Base-by-base conservation (phyloP, 1,284 basidiomycete species). In the Pseudozyma sp. region DNA sequence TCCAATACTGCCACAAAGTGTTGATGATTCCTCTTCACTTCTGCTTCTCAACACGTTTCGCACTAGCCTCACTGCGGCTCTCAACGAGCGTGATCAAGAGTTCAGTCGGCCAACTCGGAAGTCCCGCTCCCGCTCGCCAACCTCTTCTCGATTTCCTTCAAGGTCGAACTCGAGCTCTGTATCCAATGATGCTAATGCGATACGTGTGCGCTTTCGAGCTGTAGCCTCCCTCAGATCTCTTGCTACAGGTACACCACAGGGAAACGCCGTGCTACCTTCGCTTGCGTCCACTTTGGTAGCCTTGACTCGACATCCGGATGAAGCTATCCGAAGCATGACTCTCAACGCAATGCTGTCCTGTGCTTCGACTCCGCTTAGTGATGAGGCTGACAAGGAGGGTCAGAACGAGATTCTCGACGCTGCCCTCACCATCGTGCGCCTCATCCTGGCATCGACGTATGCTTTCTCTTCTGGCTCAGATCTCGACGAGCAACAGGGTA, bases 11-110 rank as follows among this genome's bases (percentile, higher is more conserved):
- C 43, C 8, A n/a, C 43, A 3, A 7, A 40, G 31, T 44, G 21
- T 7, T 1, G 57, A 61, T 25, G 62, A 74, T 10, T 59, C 62
- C 0, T 61, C 72, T 1, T 73, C 76, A 1, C 48, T 78, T 21
- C 62, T 78, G 11, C 59, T 76, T 5, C 62, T 78, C 47, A 78
- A 78, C 62, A 76, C 76, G 0, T 67, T 76, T 13, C 53, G 73
- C 19, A 13, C 49, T 11, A 56, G 59, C 36, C 62, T 78, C 7
- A 43, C 53, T 35, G 53, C 58, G 19, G 67, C 67, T 34, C 19
- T 47, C 2, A 21, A 57, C 1, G 42, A 58, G 19, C n/a, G 45
- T 16, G 34, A 35, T 5, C 53, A 53, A 50, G 14, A 25, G 12
- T n/a, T 25, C n/a, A 12, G 36, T 5, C 34, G 34, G 3, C 21